These are phyloP conservation scores for Oryza punctata DNA, from an alignment of 176 grass and related monocot species.

Conservation along the genomic window DNA sequence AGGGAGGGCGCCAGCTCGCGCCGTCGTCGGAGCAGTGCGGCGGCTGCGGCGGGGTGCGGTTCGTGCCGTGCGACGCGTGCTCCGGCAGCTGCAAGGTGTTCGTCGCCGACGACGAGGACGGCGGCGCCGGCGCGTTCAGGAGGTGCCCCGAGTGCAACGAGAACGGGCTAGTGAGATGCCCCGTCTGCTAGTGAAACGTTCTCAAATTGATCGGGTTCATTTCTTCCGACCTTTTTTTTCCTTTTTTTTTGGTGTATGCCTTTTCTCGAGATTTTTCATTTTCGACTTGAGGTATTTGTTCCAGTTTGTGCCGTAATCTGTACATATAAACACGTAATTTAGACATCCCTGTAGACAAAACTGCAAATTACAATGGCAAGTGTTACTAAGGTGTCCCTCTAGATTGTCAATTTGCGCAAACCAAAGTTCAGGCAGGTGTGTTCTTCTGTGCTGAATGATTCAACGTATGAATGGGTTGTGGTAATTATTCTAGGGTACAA, in stretches of 20 bases:
- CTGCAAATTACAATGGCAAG: not conserved
- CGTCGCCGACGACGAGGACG: slow-evolving; percentile 45
- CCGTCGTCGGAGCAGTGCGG: slow-evolving; percentile 22
- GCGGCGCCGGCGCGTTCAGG: slow-evolving; percentile 53
- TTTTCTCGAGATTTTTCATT: not conserved
- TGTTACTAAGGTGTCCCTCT: no score
- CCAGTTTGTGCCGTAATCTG: not conserved
- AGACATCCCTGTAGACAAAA: not conserved
- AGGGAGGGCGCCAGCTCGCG: not conserved
- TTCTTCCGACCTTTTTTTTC: not conserved
- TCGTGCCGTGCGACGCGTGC: slow-evolving; percentile 79
- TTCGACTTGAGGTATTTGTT: not conserved
- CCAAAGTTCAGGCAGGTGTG: no score
- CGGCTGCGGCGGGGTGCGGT: slow-evolving; percentile 61
- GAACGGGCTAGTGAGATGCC: slow-evolving; percentile 82
- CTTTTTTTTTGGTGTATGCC: not conserved
- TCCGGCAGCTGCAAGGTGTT: slow-evolving; percentile 96
- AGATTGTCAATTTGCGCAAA: not conserved
- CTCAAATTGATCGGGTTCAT: not conserved
- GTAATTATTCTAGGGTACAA: no score
- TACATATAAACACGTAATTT: not conserved
- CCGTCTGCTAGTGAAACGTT: slow-evolving; percentile 44
- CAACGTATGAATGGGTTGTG: no score
- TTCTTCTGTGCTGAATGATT: no score
- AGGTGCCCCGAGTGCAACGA: slow-evolving; percentile 89